Base-by-base conservation (phyloP, 306 rosid species). In the Vigna mungo region DNA sequence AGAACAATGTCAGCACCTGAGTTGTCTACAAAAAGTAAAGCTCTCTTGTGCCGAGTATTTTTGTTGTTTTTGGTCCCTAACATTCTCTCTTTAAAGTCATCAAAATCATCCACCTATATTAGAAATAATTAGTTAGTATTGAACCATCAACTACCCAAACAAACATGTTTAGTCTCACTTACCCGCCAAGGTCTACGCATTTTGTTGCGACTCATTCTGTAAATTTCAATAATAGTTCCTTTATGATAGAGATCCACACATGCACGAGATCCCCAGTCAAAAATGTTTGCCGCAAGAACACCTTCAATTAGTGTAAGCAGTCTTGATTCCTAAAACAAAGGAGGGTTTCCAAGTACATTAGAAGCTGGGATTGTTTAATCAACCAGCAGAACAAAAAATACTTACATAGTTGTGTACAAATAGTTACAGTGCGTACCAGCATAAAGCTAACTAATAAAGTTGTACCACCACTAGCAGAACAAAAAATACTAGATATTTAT, bases 181-280 rank as follows among this genome's bases (percentile, higher is more conserved):
- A 96, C 97, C 81, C 92, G 80, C 97, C 99, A 91, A 58, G 99
- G 99, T 84, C 99, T 91, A 64, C 86, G 90, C 99, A 96, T 96
- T 85, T 96, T 96, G 80, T 96, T 83, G 83, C 97, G 99, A 68
- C 98, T 96, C 99, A 96, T 96, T 83, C 96, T 85, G 71, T 96
- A 96, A 83, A 96, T 96, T 82, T 96, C 99, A 87, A 96, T 96
- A 73, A 96, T 96, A 21, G 99, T 96, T 78, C 99, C 98, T 84
- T 96, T 82, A 77, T 91, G 97, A 91, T 92, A 96, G 85, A 96
- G 99, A 87, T 91, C 97, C 77, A 96, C 93, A 77, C 99, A 96
- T 55, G 99, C 99, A 60, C 96, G 96, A 61, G 99, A 93, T 52
- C 99, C 99, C 99, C 99, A 96, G 77, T 96, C 99, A 39, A 96